Evolutionary conservation across 2,329 filamentous ascomycete species (phyloP).

Genomic region (Trichophyton verrucosum): DNA sequence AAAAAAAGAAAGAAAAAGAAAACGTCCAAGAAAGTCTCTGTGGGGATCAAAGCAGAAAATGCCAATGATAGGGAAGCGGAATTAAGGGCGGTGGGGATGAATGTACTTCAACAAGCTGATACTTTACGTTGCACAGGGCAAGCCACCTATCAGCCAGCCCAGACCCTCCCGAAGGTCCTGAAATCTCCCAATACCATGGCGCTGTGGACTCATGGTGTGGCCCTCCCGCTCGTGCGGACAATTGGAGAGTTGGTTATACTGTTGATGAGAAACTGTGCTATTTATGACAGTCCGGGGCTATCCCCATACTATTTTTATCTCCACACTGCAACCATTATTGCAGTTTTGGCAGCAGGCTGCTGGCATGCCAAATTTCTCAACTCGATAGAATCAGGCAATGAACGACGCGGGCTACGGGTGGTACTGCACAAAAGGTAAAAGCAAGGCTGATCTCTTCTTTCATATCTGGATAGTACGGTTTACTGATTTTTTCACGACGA

Average conservation of each 20-base stretch:
- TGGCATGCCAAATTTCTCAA: background rate
- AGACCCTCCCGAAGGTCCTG: background rate
- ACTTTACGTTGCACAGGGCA: background rate
- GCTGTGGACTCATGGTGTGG: background rate
- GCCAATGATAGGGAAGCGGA: background rate
- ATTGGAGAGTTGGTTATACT: background rate
- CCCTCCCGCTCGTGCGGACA: background rate
- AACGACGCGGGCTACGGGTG: too few relatives aligned
- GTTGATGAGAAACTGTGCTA: background rate
- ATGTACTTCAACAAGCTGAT: background rate
- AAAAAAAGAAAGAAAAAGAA: background rate
- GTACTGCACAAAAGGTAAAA: background rate
- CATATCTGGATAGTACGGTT: background rate
- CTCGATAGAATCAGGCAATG: too few relatives aligned
- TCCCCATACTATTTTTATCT: background rate
- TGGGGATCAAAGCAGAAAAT: background rate
- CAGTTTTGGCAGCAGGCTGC: background rate
- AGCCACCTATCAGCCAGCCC: slow-evolving; percentile 1
- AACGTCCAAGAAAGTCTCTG: background rate
- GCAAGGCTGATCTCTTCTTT: background rate
- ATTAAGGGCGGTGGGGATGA: background rate
- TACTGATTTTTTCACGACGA: too few relatives aligned
- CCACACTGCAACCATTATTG: background rate
- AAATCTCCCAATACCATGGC: slow-evolving; percentile 2
- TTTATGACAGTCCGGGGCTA: background rate